These are phyloP conservation scores for Fusarium sp. DNA, from an alignment of 2,329 filamentous ascomycete genomes.

Conservation along the genomic window DNA sequence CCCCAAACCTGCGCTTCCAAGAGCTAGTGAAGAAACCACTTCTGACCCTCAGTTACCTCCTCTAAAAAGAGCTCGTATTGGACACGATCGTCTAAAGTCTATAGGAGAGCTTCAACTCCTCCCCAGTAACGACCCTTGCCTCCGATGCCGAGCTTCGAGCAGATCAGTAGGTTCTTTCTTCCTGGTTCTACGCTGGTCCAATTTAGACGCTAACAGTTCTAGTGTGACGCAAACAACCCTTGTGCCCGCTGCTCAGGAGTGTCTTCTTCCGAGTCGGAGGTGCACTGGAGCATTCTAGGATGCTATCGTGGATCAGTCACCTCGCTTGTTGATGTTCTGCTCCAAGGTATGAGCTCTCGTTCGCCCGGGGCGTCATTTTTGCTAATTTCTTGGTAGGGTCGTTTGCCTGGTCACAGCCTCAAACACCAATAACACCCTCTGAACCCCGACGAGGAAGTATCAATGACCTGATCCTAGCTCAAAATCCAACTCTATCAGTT, in stretches of 20 bases:
- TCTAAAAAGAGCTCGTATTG: constrained; percentile 67
- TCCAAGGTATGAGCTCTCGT: constrained; percentile 61
- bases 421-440: constrained; percentile 67
- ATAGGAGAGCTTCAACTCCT: constrained; percentile 70
- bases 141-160: constrained; percentile 65
- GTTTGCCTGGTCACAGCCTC: constrained; percentile 64
- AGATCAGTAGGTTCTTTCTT: constrained; percentile 58
- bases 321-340: constrained; percentile 64
- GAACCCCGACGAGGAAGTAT: constrained; percentile 64
- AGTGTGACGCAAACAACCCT: constrained; percentile 68
- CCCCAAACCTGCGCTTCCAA: constrained; percentile 55
- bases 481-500: constrained; percentile 60
- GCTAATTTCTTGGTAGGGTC: constrained; percentile 55
- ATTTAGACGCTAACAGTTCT: constrained; percentile 28
- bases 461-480: constrained; percentile 66
- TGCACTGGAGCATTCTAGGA: constrained; percentile 65
- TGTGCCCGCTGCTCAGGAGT: constrained; percentile 64
- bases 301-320: constrained; percentile 66
- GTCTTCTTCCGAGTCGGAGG: constrained; percentile 55
- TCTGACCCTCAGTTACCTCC: constrained; percentile 68
- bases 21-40: constrained; percentile 63
- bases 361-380: not conserved
- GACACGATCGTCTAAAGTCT: constrained; percentile 68
- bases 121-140: constrained; percentile 63
- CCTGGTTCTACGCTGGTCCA: not conserved